A percentile compares a stretch with the other conserved stretches of the same genome.
Conservation (phyloP, 768 basidiomycete species). For the Boletus sensibilis region DNA sequence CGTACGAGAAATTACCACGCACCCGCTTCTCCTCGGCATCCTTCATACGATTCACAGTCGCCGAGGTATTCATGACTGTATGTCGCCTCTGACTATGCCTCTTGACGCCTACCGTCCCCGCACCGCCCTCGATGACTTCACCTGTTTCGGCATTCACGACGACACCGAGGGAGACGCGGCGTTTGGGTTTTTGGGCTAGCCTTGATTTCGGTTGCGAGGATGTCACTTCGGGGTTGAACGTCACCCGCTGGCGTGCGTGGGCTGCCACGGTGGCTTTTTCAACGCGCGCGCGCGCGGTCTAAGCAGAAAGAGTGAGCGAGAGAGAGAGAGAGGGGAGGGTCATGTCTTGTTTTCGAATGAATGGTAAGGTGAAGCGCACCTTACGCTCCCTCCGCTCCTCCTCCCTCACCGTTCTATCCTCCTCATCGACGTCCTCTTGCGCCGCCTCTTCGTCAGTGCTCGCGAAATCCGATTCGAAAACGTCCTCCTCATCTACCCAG, state of each 20-base stretch:
- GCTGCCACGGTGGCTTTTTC: slow-evolving; percentile 67
- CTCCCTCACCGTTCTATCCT: slow-evolving; percentile 55
- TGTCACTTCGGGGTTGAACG: slow-evolving; percentile 59
- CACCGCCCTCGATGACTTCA: slow-evolving; percentile 43
- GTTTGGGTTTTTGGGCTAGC: slow-evolving; percentile 32
- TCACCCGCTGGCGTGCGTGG: slow-evolving; percentile 62
- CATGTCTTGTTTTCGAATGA: background rate
- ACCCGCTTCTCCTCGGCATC: slow-evolving; percentile 64
- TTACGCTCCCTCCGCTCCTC: slow-evolving; percentile 53
- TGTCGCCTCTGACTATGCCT: slow-evolving; percentile 65
- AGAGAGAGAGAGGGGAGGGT: too few relatives aligned
- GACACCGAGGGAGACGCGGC: slow-evolving; percentile 55
- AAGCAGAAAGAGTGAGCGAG: background rate
- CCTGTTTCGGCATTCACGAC: slow-evolving; percentile 62
- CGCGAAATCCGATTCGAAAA: slow-evolving; percentile 82
- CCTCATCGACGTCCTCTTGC: slow-evolving; percentile 52
- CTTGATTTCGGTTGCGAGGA: slow-evolving; percentile 30
- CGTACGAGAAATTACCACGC: slow-evolving; percentile 6
- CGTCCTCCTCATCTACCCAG: slow-evolving; percentile 69
- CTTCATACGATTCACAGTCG: slow-evolving; percentile 62
- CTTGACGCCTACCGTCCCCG: slow-evolving; percentile 24
- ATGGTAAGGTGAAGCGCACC: slow-evolving; percentile 4
- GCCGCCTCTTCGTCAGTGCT: slow-evolving; percentile 72
- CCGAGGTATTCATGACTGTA: slow-evolving; percentile 70
- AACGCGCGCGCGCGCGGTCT: slow-evolving; percentile 56